phyloP scores from a whole-genome alignment of 2,329 filamentous ascomycete species.

The Alternaria hordeiaustralica region DNA sequence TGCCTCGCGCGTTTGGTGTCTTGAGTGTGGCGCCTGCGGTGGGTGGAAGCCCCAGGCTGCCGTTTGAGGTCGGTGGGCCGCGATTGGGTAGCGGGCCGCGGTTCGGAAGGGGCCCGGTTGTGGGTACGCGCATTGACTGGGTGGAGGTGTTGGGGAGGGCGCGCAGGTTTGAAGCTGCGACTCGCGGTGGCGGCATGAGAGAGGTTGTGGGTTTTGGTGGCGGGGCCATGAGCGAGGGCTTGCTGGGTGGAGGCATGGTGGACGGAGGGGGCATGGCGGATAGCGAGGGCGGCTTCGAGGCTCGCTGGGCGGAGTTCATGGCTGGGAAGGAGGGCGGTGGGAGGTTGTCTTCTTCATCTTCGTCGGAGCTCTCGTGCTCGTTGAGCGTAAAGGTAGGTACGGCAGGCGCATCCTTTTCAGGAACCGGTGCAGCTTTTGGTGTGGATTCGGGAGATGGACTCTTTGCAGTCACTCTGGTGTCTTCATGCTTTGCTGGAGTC shows the following conservation, averaged over 20 bases:
- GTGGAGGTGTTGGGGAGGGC: conserved; percentile 34
- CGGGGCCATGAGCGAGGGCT: conserved; percentile 43
- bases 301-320: conserved; percentile 55
- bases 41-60: conserved; percentile 46
- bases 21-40: conserved; percentile 39
- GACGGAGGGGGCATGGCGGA: conserved; percentile 22
- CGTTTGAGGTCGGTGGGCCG: conserved; percentile 50
- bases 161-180: conserved; percentile 47
- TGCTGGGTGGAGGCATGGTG: conserved; percentile 22
- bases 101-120: conserved; percentile 58
- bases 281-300: conserved; percentile 32
- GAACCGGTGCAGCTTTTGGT: conserved; percentile 36
- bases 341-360: conserved; percentile 41
- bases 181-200: conserved; percentile 46
- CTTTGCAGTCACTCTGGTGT: background rate
- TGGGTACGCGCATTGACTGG: conserved; percentile 49
- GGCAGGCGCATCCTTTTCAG: conserved; percentile 20
- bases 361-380: conserved; percentile 40
- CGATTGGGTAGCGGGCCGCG: conserved; percentile 51
- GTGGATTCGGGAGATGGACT: conserved; percentile 39
- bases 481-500: conserved; percentile 9
- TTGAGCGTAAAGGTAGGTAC: conserved; percentile 48
- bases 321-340: conserved; percentile 54
- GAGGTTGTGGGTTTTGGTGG: conserved; percentile 38
- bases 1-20: conserved; percentile 58